Conservation (phyloP, 306 rosid species). For the Elaeagnus macrophylla region DNA sequence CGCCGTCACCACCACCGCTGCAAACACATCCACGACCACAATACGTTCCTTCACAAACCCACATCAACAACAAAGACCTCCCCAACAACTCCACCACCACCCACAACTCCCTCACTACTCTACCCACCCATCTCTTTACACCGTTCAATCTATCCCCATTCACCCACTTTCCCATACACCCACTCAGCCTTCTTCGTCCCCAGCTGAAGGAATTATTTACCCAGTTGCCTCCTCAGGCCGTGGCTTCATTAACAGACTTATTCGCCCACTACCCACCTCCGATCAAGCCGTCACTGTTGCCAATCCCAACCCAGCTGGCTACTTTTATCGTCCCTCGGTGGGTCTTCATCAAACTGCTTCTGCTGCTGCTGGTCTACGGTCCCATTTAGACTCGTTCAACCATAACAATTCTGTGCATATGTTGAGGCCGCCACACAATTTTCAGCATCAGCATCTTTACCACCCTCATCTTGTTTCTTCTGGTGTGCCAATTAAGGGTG, state of each 20-base stretch:
- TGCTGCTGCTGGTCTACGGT: slow-evolving; percentile 20
- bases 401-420: slow-evolving; percentile 33
- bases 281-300: slow-evolving; percentile 38
- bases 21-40: not conserved
- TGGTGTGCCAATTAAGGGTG: slow-evolving; percentile 23
- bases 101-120: slow-evolving; percentile 2
- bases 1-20: not conserved
- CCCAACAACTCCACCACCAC: slow-evolving; percentile 28
- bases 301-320: slow-evolving; percentile 16
- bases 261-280: slow-evolving; percentile 14
- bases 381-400: slow-evolving; percentile 29
- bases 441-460: slow-evolving; percentile 23
- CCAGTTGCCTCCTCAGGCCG: slow-evolving; percentile 53
- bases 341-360: slow-evolving; percentile 19
- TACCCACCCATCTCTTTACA: slow-evolving; percentile 26
- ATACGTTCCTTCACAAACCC: slow-evolving; percentile 8
- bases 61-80: slow-evolving; percentile 13
- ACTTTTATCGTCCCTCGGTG: slow-evolving; percentile 32
- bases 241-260: slow-evolving; percentile 30
- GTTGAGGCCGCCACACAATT: slow-evolving; percentile 27
- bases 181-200: slow-evolving; percentile 19
- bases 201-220: slow-evolving; percentile 28
- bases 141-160: slow-evolving; percentile 28
- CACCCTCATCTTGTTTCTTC: slow-evolving; percentile 27
- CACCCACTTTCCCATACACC: slow-evolving; percentile 25